A percentile compares a stretch with the other conserved stretches of the same genome.
Conservation (phyloP, 2,329 filamentous ascomycete genomes). For the Scopulariopsis brevicaulis region DNA sequence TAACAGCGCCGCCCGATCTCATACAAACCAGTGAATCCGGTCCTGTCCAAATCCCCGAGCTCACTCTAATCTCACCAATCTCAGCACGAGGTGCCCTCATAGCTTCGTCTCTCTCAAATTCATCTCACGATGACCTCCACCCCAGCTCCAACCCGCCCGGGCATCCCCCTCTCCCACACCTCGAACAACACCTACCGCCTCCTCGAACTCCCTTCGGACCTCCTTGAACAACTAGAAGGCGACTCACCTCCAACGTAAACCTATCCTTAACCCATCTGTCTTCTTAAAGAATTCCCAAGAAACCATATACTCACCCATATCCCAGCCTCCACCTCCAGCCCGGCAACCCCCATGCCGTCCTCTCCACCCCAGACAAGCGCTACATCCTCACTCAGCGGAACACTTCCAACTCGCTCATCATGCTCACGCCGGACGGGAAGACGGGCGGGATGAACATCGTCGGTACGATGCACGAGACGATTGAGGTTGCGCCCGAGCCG, state of each 20-base stretch:
- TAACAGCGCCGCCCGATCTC: too few species aligned
- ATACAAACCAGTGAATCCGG: not conserved
- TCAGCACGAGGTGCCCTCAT: not conserved
- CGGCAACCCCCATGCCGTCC: slow-evolving; percentile 35
- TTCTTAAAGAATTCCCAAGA: not conserved
- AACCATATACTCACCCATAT: not conserved
- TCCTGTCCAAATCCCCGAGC: not conserved
- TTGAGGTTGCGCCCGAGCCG: slow-evolving; percentile 41
- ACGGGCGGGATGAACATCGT: slow-evolving; percentile 28
- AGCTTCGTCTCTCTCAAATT: not conserved
- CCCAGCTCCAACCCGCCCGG: slow-evolving; percentile 23
- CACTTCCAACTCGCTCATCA: slow-evolving; percentile 53
- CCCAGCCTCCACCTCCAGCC: slow-evolving; percentile 36
- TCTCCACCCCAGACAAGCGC: slow-evolving; percentile 37
- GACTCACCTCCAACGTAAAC: slow-evolving; percentile 40
- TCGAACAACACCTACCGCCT: slow-evolving; percentile 44
- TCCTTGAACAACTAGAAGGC: slow-evolving; percentile 43
- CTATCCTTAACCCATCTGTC: not conserved
- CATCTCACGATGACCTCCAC: not conserved
- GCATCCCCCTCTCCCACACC: slow-evolving; percentile 37
- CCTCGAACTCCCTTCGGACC: slow-evolving; percentile 49
- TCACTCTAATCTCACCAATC: not conserved
- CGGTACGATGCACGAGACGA: slow-evolving; percentile 48
- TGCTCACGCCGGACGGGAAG: slow-evolving; percentile 28
- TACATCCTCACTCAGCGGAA: slow-evolving; percentile 55